These are phyloP conservation scores for Lasiosphaeris hirsuta DNA, from an alignment of 495 filamentous ascomycete species.

Conservation along the genomic window DNA sequence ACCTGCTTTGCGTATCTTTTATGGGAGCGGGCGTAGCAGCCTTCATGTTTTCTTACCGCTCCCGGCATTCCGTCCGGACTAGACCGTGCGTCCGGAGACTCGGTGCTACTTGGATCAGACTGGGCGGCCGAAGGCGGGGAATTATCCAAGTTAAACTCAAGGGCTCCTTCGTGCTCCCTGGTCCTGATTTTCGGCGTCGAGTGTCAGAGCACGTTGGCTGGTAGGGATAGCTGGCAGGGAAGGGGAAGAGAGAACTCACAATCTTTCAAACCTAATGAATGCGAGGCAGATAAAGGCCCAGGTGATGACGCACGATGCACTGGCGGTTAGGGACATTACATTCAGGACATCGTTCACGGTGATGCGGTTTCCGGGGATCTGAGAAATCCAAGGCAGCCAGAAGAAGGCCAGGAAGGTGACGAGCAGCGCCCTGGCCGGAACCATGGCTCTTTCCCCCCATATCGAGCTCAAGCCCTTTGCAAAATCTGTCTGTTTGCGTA, in stretches of 20 bases:
- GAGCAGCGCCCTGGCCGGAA: slow-evolving; percentile 39
- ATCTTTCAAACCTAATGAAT: slow-evolving; percentile 38
- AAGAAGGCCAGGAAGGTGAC: slow-evolving; percentile 38
- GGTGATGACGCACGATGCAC: slow-evolving; percentile 40
- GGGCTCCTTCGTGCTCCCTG: too few relatives aligned
- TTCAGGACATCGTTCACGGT: slow-evolving; percentile 16
- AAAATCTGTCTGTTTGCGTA: too few relatives aligned
- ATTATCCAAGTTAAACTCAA: too few relatives aligned
- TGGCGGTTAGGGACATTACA: slow-evolving; percentile 38
- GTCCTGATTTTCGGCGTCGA: too few relatives aligned
- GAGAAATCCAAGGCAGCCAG: slow-evolving; percentile 47
- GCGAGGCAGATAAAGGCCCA: slow-evolving; percentile 46
- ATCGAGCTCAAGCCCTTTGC: slow-evolving; percentile 9
- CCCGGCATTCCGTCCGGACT: too few relatives aligned
- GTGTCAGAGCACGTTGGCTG: too few relatives aligned
- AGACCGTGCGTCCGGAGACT: too few relatives aligned
- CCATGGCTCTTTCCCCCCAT: slow-evolving; percentile 8
- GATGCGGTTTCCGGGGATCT: slow-evolving; percentile 11
- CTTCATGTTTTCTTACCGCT: too few relatives aligned
- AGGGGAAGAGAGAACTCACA: slow-evolving; percentile 4
- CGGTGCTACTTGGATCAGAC: too few relatives aligned
- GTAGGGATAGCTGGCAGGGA: too few relatives aligned
- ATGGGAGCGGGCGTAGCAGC: too few relatives aligned
- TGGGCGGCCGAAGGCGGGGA: too few relatives aligned
- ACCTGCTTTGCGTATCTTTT: background rate